A percentile compares a stretch with the other conserved stretches of the same genome.
phyloP scores from a whole-genome alignment of 441 rosid genomes.

The Syzygium malaccense region DNA sequence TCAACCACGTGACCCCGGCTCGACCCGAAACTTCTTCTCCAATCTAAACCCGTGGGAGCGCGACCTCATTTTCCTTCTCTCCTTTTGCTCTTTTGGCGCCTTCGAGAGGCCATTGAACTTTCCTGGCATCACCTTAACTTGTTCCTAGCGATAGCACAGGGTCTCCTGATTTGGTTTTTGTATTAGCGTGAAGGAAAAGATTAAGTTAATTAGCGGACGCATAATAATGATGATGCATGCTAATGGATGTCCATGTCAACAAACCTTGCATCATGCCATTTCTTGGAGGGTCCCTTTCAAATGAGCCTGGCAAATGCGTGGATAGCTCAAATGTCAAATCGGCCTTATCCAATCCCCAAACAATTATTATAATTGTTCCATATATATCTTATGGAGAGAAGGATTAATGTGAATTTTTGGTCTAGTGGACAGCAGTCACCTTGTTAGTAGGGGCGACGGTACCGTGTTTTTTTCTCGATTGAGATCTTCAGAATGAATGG shows the following conservation, averaged over 20 bases:
- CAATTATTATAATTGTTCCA: not conserved
- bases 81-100: not conserved
- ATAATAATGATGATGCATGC: not conserved
- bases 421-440: rapidly evolving
- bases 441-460: not conserved
- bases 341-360: not conserved
- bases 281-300: not conserved
- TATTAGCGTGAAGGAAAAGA: not conserved
- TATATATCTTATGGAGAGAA: not conserved
- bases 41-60: not conserved
- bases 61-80: not conserved
- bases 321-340: not conserved
- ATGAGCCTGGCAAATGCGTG: not conserved
- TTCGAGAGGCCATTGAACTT: not conserved
- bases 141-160: not conserved
- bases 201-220: not conserved
- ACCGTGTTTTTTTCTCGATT: not conserved
- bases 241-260: not conserved
- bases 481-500: not conserved
- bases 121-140: not conserved
- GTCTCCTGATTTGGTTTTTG: not conserved
- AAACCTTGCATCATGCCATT: not conserved
- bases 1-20: not conserved
- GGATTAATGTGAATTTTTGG: not conserved
- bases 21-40: not conserved